Base-by-base conservation (phyloP, 2,329 filamentous ascomycete species). In the Pleurostoma richardsiae region DNA sequence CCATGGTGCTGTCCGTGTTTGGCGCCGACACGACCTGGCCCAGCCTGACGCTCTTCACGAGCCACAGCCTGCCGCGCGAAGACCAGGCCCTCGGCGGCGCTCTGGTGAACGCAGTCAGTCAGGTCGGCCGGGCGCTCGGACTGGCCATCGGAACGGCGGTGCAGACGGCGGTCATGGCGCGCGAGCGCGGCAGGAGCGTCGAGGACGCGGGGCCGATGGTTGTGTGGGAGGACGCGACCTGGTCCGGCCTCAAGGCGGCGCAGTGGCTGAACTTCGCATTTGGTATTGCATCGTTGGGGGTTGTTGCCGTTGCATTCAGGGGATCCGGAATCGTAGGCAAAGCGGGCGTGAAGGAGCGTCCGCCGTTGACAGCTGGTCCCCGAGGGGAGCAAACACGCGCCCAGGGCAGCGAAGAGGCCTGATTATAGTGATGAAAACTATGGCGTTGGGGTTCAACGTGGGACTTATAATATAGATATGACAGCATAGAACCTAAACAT, bases 61-160 rank as follows among this genome's bases (percentile, higher is more conserved):
- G 83, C 0, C 79, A 80, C 50, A 71, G 77, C 0, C 69, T 88
- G 1, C 79, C 83, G 0, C 67, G 70, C 1, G 77, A 80, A 43
- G 83, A 88, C 51, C 84, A 88, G 56, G 81, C 82, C 2, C 62
- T 88, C 0, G 84, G 83, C 1, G 85, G 83, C 1, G 85, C 82
- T 0, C 72, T 87, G 6, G 79, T 88, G 58, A 86, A 86, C 49
- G 76, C 83, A 0, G 76, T 83, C 10, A 80, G 79, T 0, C 82
- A 86, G 56, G 68, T 87, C 30, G 84, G 84, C 0, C 70, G 84
- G 5, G 77, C 83, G 1, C 74, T 88, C n/a, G 77, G 81, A 2
- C 67, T 88, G 1, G 84, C 83, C 1, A 70, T 88, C 30, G 78
- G 75, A 3, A 86, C 83, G 0, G 81, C 82, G 0, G 67, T 86